These are phyloP conservation scores for Paxillus rubicundulus DNA, from an alignment of 768 basidiomycete species.

Conservation along the genomic window DNA sequence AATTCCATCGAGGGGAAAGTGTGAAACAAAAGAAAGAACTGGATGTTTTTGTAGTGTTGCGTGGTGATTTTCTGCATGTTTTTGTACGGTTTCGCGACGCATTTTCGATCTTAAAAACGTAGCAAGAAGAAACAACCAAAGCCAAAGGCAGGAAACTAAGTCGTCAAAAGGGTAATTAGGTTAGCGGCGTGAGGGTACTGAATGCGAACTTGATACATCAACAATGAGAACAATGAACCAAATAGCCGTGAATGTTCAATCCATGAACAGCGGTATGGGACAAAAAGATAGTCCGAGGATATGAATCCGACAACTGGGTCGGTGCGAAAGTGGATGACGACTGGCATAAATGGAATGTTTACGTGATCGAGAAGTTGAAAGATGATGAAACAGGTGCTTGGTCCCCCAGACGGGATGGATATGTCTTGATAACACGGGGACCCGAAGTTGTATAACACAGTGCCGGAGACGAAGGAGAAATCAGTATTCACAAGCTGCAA, in stretches of 20 bases:
- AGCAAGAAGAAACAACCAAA: slow-evolving; percentile 39
- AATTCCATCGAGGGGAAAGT: slow-evolving; percentile 17
- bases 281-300: slow-evolving; percentile 31
- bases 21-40: slow-evolving; percentile 36
- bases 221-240: slow-evolving; percentile 27
- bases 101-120: slow-evolving; percentile 32
- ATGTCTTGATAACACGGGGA: slow-evolving; percentile 47
- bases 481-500: slow-evolving; percentile 37
- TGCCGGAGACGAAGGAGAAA: slow-evolving; percentile 20
- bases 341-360: slow-evolving; percentile 30
- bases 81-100: slow-evolving; percentile 36
- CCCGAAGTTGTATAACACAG: slow-evolving; percentile 24
- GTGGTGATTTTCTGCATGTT: slow-evolving; percentile 34
- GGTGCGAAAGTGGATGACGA: slow-evolving; percentile 13
- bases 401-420: slow-evolving; percentile 62
- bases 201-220: slow-evolving; percentile 33
- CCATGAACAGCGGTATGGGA: slow-evolving; percentile 35
- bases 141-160: slow-evolving; percentile 32
- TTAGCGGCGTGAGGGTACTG: slow-evolving; percentile 33
- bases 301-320: slow-evolving; percentile 30
- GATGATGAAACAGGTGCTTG: slow-evolving; percentile 31
- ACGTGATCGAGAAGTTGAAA: slow-evolving; percentile 30
- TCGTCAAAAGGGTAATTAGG: slow-evolving; percentile 38
- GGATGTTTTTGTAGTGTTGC: slow-evolving; percentile 52
- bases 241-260: slow-evolving; percentile 32